Base-by-base conservation (phyloP, 2,329 filamentous ascomycete genomes). In the Fusarium albidum region DNA sequence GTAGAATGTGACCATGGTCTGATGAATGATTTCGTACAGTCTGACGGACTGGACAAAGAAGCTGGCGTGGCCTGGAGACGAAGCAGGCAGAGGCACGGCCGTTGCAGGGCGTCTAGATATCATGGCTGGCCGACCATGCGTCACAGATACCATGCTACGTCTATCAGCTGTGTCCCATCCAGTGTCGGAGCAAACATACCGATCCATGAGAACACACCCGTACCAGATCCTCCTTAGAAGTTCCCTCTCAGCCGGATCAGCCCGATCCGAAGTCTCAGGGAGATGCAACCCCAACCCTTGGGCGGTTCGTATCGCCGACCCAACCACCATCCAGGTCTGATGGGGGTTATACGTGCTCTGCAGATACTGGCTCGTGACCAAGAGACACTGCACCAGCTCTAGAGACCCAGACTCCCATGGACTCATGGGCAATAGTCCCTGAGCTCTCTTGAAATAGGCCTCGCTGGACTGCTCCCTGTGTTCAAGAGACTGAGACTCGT, bases 261-360 rank as follows among this genome's bases (percentile, higher is more conserved):
- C 31, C 0, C 59, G 56, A 10, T 59, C 53, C 0, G 70, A 68
- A 0, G 75, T 76, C 32, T 78, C 73, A 0, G 73, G 69, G 4
- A 79, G 61, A 42, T 81, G 77, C 25, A 81, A 62, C 0, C 77
- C 79, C 3, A 81, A 49, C 0, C 77, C 75, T 42, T 81, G 77
- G 0, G 79, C 79, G 13, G 75, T 79, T 2, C 78, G 70, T 13
- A 80, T 73, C 0, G 77, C 78, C 5, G 76, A 68, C 0, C 78
- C 78, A 1, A 78, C 75, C 5, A 77, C 72, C 65, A 81, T 79
- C 79, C 79, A 82, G 2, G 77, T 80, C 50, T 79, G 75, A 51
- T 80, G 75, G 0, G 76, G 73, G 6, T 74, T 73, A 11, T 78
- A 73, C 0, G 79, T 80, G 38, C 79, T 78, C 35, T 81, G 79